Evolutionary conservation across 2,329 filamentous ascomycete species (phyloP).

Genomic region (Apiospora pterosperma): DNA sequence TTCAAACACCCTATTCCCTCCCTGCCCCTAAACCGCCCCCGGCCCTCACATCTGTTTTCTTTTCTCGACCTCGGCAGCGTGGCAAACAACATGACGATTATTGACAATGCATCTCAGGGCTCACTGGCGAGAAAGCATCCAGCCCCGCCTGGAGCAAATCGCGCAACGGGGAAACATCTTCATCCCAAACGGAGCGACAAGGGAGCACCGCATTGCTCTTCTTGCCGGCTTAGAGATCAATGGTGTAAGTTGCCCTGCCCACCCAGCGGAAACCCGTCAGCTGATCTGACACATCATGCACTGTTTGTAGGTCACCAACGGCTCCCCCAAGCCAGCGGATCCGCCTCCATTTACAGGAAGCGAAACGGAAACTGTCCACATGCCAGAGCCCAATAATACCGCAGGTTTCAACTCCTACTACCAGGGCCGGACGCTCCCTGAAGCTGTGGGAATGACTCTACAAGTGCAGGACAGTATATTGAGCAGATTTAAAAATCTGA

Average conservation of each 20-base stretch:
- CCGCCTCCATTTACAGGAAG: background rate
- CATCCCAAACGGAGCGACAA: background rate
- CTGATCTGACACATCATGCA: background rate
- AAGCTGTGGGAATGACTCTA: background rate
- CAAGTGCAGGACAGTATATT: background rate
- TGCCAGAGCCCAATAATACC: no score
- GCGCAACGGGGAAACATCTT: background rate
- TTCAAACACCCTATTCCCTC: background rate
- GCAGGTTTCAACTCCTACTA: no score
- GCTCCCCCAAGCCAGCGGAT: background rate
- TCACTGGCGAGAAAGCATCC: background rate
- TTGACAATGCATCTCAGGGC: background rate
- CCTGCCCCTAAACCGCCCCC: no score
- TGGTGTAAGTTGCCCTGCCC: background rate
- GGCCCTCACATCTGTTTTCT: no score
- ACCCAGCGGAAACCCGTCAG: background rate
- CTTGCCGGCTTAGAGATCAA: background rate
- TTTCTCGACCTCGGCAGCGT: no score
- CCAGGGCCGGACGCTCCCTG: background rate
- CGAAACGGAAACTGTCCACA: background rate
- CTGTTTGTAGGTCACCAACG: background rate
- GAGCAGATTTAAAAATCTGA: background rate
- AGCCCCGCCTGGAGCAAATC: background rate
- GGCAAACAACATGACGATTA: background rate
- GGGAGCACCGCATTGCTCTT: background rate